phyloP scores from a whole-genome alignment of 352 stramenopile species.

The Globisporangium nunn region DNA sequence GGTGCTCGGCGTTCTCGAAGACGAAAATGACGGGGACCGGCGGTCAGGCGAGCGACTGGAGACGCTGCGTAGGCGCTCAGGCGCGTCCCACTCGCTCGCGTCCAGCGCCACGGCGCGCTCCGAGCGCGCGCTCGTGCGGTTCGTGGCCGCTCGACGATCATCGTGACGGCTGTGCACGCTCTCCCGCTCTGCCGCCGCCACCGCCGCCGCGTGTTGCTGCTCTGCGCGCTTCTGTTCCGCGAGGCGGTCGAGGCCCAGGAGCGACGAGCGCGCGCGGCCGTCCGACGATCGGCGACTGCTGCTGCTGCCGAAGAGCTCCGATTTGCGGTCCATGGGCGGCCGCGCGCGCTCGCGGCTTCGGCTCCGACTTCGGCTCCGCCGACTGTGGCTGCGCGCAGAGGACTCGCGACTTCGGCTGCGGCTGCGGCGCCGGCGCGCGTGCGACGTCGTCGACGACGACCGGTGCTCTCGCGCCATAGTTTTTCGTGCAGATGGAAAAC shows the following conservation, averaged over 20 bases:
- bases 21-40: neutral
- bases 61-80: constrained; percentile 61
- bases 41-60: constrained; percentile 3
- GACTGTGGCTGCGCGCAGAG: constrained; percentile 4
- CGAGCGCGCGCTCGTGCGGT: constrained; percentile 17
- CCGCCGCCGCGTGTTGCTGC: neutral
- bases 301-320: constrained; percentile 21
- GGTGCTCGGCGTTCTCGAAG: constrained; percentile 22
- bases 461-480: constrained; percentile 14
- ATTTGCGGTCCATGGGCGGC: constrained; percentile 7
- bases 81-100: constrained; percentile 69
- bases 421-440: constrained; percentile 9
- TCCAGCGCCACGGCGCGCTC: constrained; percentile 32
- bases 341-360: constrained; percentile 10
- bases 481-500: neutral
- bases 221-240: constrained; percentile 47
- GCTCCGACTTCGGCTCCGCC: constrained; percentile 6
- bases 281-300: neutral
- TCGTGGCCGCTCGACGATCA: constrained; percentile 9
- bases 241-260: constrained; percentile 54
- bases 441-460: constrained; percentile 1
- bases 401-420: constrained; percentile 16
- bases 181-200: neutral
- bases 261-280: constrained; percentile 17
- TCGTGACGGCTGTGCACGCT: neutral